Evolutionary conservation across 2,329 filamentous ascomycete genomes (phyloP), one percentile per base, ranked within the genome.

Genomic region (Rosellinia necatrix): DNA sequence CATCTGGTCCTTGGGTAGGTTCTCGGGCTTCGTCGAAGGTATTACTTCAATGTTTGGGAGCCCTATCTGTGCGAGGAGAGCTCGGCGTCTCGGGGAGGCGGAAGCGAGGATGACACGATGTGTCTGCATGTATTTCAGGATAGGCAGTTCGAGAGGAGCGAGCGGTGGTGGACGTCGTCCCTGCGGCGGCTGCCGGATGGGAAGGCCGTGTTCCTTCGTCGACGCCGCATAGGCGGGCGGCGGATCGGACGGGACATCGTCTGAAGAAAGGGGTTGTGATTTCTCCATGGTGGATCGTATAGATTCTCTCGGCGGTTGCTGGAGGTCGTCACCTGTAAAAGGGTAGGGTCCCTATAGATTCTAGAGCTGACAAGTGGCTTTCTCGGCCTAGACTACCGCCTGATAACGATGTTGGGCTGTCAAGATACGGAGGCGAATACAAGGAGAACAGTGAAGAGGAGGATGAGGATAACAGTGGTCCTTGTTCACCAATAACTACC

Each of bases 21-120:
- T 83, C 76, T 99, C 94, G 49, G 90, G 88, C 62, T 90, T 87
- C 50, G 82, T 86, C 37, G 91, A 96, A 13, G 94, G 91, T 58
- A 88, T 81, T 68, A 97, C 84, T 74, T 97, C 92, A 69, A 97
- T 75, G 69, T 92, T 87, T 2, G 80, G 82, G 9, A 97, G 83
- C 63, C 92, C 92, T 58, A 97, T 82, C 82, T 92, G 87, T 46
- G 84, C 84, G 37, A 99, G 84, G 8, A 99, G 84, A 61, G 90
- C 87, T 72, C 87, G 89, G 50, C 94, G 83, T 40, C 94, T 83
- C 0, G 94, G 94, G 1, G 92, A 97, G 17, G 89, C 86, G 2
- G 92, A 97, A 49, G 94, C 94, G 24, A 99, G 87, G 64, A 99
- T 90, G 5, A 96, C 86, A 62, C 93, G 83, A 72, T 90, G 91